These are phyloP conservation scores for Chalara sp. DNA, from an alignment of 2,329 filamentous ascomycete genomes.

Conservation along the genomic window DNA sequence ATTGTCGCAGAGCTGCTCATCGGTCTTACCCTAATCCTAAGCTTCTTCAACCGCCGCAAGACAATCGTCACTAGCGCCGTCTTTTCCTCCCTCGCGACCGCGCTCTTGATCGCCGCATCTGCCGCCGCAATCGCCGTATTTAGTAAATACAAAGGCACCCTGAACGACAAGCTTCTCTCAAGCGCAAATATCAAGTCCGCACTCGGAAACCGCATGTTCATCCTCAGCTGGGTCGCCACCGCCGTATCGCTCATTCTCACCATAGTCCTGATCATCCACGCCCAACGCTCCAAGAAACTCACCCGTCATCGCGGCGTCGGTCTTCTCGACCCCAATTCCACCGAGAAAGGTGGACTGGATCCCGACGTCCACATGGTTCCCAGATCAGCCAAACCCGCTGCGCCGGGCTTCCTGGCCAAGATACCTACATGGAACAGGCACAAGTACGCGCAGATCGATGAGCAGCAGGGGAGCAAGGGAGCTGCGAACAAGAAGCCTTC, in stretches of 20 bases:
- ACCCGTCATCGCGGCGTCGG: not conserved
- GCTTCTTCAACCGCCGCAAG: slow-evolving; percentile 71
- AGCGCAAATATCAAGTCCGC: slow-evolving; percentile 67
- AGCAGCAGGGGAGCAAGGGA: not conserved
- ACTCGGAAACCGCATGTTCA: slow-evolving; percentile 81
- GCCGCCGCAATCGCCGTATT: slow-evolving; percentile 60
- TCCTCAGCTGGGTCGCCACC: slow-evolving; percentile 82
- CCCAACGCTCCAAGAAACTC: too few species aligned
- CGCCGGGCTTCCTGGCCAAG: not conserved
- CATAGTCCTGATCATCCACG: slow-evolving; percentile 19
- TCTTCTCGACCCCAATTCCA: not conserved
- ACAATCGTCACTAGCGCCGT: slow-evolving; percentile 59
- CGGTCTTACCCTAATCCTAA: slow-evolving; percentile 65
- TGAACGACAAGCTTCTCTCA: slow-evolving; percentile 62
- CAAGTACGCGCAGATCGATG: not conserved
- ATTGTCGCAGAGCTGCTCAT: slow-evolving; percentile 65
- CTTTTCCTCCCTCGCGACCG: slow-evolving; percentile 59
- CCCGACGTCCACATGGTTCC: not conserved
- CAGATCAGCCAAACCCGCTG: not conserved
- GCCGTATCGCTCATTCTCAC: slow-evolving; percentile 22
- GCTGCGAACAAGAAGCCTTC: not conserved
- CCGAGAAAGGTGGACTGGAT: not conserved
- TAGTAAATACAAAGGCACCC: slow-evolving; percentile 62
- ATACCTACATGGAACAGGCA: not conserved
- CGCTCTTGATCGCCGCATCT: slow-evolving; percentile 58